These are phyloP conservation scores for Chlamydomonas applanata DNA, from an alignment of 139 green algal genomes.

Conservation along the genomic window DNA sequence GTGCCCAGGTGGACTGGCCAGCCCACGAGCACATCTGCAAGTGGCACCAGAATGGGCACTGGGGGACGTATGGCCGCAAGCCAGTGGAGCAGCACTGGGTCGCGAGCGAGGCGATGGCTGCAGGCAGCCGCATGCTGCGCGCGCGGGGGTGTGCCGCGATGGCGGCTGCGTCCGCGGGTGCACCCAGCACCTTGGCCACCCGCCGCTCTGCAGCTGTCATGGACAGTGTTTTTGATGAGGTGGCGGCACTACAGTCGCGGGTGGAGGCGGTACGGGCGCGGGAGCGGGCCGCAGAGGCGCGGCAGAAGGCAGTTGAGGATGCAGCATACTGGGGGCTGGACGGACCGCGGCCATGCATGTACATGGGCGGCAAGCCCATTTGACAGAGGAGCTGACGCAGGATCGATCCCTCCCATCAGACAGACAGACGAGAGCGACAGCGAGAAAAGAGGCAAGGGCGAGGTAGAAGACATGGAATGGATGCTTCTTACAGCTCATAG, in stretches of 20 bases:
- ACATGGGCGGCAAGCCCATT: slow-evolving; percentile 6
- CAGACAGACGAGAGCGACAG: too few relatives aligned
- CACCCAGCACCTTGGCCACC: too few relatives aligned
- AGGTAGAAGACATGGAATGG: too few relatives aligned
- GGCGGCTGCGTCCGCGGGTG: too few relatives aligned
- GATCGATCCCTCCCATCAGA: too few relatives aligned
- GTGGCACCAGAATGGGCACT: neutral
- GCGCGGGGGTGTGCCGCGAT: too few relatives aligned
- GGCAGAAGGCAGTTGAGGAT: slow-evolving; percentile 1
- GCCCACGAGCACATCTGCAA: slow-evolving; percentile 5
- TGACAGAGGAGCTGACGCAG: too few relatives aligned
- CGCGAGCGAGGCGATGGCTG: neutral
- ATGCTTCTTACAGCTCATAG: too few relatives aligned
- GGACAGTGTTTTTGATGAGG: too few relatives aligned
- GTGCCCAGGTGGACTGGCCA: slow-evolving; percentile 3
- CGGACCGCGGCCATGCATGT: slow-evolving; percentile 2
- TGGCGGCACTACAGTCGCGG: neutral
- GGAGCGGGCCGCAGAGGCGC: neutral
- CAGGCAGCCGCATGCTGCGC: neutral
- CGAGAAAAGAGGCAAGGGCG: too few relatives aligned
- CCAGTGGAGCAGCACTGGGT: slow-evolving; percentile 5
- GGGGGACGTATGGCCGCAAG: neutral
- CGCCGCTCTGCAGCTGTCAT: too few relatives aligned
- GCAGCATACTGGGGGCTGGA: neutral
- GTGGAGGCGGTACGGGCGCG: neutral